Evolutionary conservation across 371 early-diverging fungal species (phyloP).

Genomic region (Funneliformis caledonium): DNA sequence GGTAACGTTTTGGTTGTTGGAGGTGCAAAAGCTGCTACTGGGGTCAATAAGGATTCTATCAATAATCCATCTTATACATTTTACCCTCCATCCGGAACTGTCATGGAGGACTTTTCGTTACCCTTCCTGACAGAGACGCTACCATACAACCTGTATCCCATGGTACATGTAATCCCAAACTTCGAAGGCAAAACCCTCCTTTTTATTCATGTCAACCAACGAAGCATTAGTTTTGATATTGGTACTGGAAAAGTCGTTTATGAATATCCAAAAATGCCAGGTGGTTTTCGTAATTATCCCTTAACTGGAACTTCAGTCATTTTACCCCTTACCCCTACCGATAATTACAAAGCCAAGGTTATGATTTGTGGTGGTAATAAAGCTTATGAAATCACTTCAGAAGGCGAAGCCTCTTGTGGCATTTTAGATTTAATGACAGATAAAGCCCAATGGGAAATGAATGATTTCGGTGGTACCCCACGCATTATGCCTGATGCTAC

Average conservation of each 20-base stretch:
- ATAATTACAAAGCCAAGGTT: constrained; percentile 42
- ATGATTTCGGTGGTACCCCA: constrained; percentile 21
- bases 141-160: constrained; percentile 19
- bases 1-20: constrained; percentile 44
- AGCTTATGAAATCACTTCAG: constrained; percentile 41
- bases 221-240: constrained; percentile 50
- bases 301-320: constrained; percentile 55
- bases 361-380: constrained; percentile 47
- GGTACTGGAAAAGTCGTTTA: constrained; percentile 48
- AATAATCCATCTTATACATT: constrained; percentile 51
- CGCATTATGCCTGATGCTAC: constrained; percentile 35
- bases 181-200: constrained; percentile 53
- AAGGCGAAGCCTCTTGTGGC: constrained; percentile 57
- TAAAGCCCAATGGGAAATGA: constrained; percentile 19
- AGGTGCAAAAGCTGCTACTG: constrained; percentile 64
- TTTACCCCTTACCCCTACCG: constrained; percentile 42
- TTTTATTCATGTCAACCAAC: constrained; percentile 71
- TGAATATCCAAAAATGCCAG: constrained; percentile 50
- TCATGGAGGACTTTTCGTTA: constrained; percentile 39
- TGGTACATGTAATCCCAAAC: constrained; percentile 11
- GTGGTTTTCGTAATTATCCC: constrained; percentile 55
- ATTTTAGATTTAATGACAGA: constrained; percentile 49
- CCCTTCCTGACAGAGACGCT: constrained; percentile 58
- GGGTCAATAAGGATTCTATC: constrained; percentile 48
- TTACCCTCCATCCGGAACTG: constrained; percentile 35